These are phyloP conservation scores for Rhodotorula sp. DNA, from an alignment of 1,284 basidiomycete species.

Conservation along the genomic window DNA sequence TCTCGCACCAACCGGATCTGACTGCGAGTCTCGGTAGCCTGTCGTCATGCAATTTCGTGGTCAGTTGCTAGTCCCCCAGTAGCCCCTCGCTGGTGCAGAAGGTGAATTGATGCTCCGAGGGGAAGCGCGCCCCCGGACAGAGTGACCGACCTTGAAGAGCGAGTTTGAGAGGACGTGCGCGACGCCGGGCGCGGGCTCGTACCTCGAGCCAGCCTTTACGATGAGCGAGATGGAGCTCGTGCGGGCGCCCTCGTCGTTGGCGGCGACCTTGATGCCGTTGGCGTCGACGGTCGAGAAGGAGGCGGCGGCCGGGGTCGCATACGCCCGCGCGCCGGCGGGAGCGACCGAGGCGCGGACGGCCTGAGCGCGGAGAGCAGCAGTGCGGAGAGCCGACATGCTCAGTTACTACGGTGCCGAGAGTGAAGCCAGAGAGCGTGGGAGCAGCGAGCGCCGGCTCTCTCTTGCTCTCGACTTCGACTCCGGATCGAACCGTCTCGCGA, in stretches of 20 bases:
- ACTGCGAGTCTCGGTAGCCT: constrained; percentile 81
- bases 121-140: background rate
- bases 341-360: constrained; percentile 6
- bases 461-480: too few species aligned
- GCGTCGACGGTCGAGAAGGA: constrained; percentile 64
- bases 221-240: constrained; percentile 82
- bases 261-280: constrained; percentile 76
- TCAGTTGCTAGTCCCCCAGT: background rate
- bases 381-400: constrained; percentile 18
- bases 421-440: background rate
- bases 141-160: constrained; percentile 78
- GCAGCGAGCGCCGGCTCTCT: background rate
- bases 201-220: constrained; percentile 85
- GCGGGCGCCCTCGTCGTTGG: constrained; percentile 70
- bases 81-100: background rate
- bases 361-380: constrained; percentile 22
- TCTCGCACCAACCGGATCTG: constrained; percentile 88
- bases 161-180: constrained; percentile 93
- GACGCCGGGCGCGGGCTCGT: constrained; percentile 78
- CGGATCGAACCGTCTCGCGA: too few species aligned
- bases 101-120: background rate
- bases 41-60: background rate
- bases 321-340: constrained; percentile 15
- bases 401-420: background rate
- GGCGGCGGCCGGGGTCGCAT: constrained; percentile 24